These are phyloP conservation scores for Blastomyces parvus DNA, from an alignment of 2,329 filamentous ascomycete genomes.

Conservation along the genomic window DNA sequence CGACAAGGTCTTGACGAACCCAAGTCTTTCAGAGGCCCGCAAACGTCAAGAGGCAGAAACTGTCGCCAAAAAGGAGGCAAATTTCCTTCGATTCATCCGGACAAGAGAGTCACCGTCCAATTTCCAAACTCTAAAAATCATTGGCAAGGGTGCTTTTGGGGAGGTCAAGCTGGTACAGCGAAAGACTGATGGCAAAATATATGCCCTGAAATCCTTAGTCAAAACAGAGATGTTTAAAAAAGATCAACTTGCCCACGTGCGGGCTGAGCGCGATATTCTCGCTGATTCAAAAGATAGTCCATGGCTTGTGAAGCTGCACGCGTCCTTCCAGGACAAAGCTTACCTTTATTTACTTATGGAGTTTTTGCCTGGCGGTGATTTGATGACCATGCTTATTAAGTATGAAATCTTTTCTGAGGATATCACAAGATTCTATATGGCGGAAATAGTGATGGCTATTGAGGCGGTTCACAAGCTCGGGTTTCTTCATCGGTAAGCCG, in stretches of 20 bases:
- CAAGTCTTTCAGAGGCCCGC: constrained; percentile 61
- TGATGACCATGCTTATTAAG: constrained; percentile 99
- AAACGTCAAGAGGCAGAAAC: constrained; percentile 79
- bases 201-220: constrained; percentile 94
- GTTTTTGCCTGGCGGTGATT: constrained; percentile 91
- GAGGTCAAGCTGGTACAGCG: constrained; percentile 97
- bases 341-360: constrained; percentile 99
- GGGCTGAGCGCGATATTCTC: constrained; percentile 92
- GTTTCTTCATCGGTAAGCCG: constrained; percentile 85
- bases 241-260: constrained; percentile 93
- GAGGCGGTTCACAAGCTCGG: constrained; percentile 96
- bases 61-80: constrained; percentile 81
- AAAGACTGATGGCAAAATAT: constrained; percentile 92
- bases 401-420: constrained; percentile 99
- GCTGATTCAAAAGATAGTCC: constrained; percentile 94
- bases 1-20: constrained; percentile 72
- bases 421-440: constrained; percentile 98
- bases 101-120: constrained; percentile 94
- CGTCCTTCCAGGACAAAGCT: constrained; percentile 91
- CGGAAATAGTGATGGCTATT: constrained; percentile 94
- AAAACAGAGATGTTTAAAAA: constrained; percentile 99
- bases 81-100: constrained; percentile 95
- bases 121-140: constrained; percentile 94
- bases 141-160: constrained; percentile 96
- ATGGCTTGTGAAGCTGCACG: constrained; percentile 97